phyloP scores from a whole-genome alignment of 176 grass and related monocot species.

The Triticum monococcum region DNA sequence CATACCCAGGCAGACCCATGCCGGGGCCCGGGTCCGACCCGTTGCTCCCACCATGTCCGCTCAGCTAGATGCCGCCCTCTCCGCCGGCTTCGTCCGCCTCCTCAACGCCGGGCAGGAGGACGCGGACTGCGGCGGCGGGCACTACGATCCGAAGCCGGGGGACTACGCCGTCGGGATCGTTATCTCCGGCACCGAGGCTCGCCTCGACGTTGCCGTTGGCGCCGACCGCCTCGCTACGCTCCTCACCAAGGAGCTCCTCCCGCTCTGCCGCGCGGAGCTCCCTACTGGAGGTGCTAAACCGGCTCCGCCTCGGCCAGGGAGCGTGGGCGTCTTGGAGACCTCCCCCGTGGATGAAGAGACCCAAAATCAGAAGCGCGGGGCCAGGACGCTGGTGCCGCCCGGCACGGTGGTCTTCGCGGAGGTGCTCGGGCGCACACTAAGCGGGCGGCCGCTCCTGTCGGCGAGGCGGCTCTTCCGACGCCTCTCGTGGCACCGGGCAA shows the following conservation, averaged over 20 bases:
- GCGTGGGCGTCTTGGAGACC: conserved; percentile 52
- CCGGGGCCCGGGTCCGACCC: not conserved
- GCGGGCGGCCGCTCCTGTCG: conserved; percentile 78
- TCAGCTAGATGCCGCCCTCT: conserved; percentile 29
- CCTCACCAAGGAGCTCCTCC: conserved; percentile 84
- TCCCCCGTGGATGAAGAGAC: conserved; percentile 28
- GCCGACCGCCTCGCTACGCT: conserved; percentile 80
- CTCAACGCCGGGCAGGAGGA: not conserved
- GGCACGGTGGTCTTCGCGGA: conserved; percentile 83
- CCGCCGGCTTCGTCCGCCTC: conserved; percentile 34
- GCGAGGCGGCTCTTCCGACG: conserved; percentile 71
- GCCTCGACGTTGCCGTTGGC: conserved; percentile 79
- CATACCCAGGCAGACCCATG: not conserved
- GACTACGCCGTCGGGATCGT: conserved; percentile 79
- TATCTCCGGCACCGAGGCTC: conserved; percentile 68
- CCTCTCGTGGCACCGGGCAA: conserved; percentile 76
- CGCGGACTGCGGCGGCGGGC: not conserved
- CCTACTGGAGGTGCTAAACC: not conserved
- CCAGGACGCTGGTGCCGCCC: conserved; percentile 47
- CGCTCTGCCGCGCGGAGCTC: conserved; percentile 53
- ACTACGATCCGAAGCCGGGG: conserved; percentile 73
- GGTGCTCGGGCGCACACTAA: conserved; percentile 75
- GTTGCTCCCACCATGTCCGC: conserved; percentile 10
- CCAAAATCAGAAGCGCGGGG: conserved; percentile 35
- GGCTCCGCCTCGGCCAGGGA: conserved; percentile 35